A percentile compares a stretch with the other conserved stretches of the same genome.
Conservation (phyloP, 2,329 filamentous ascomycete species). For the Dryadomyces quercivorus region DNA sequence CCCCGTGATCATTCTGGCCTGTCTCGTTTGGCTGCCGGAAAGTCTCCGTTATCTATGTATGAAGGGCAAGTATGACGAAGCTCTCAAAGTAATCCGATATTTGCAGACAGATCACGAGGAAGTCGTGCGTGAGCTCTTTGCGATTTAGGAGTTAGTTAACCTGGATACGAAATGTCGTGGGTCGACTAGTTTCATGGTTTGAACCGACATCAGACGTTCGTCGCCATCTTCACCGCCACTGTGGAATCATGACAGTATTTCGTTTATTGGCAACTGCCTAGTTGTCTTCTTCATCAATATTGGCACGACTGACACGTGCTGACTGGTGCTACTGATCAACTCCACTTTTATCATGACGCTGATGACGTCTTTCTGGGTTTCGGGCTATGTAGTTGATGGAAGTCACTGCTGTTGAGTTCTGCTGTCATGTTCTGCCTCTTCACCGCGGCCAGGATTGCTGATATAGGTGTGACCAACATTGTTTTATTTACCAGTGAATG, state of each 20-base stretch:
- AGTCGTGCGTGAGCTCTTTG: no score
- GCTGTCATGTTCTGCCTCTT: constrained; percentile 1
- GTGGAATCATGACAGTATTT: constrained; percentile 2
- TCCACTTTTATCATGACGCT: constrained; percentile 2
- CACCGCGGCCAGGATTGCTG: no score
- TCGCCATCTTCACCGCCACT: constrained; percentile 2
- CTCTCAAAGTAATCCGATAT: no score
- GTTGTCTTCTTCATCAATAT: constrained; percentile 5
- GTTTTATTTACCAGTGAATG: not conserved
- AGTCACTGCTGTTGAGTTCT: constrained; percentile 1
- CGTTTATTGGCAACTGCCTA: constrained; percentile 3
- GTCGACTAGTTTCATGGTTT: not conserved
- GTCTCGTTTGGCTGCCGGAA: constrained; percentile 4
- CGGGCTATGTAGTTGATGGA: constrained; percentile 3
- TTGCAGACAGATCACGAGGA: no score
- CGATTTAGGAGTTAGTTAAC: no score
- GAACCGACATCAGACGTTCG: constrained; percentile 3
- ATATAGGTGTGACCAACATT: not conserved
- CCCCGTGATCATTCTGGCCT: not conserved
- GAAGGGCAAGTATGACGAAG: not conserved
- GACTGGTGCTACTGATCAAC: constrained; percentile 1
- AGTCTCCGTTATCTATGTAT: constrained; percentile 3
- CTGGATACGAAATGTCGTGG: not conserved
- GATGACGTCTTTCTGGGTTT: constrained; percentile 2
- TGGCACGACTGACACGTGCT: constrained; percentile 2